Base-by-base conservation (phyloP, 768 basidiomycete genomes). In the Pleurotus tuber-regium region DNA sequence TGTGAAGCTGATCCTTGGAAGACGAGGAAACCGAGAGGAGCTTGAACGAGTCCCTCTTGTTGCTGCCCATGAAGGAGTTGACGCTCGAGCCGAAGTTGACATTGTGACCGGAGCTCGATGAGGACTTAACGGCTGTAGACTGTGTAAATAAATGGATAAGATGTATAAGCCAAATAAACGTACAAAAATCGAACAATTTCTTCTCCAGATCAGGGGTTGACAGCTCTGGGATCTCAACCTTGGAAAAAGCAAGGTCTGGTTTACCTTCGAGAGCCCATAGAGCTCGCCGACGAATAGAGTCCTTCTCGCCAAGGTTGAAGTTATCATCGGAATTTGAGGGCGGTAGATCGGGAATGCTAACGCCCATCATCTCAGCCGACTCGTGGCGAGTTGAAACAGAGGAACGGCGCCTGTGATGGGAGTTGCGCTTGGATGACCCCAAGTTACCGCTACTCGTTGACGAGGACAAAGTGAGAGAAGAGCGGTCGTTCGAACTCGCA, bases 331-430 rank as follows among this genome's bases (percentile, higher is more conserved):
- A 74, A 23, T 73, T 70, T 1, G 81, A 78, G 7, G 77, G 59
- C 4, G 83, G 81, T 21, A 90, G 75, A 54, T 84, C 82, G 10
- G 87, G 83, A 31, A 89, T 70, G 19, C 86, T 69, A 10, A 90
- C 79, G 23, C 91, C 90, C 89, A 96, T 94, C 62, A 96, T 73
- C 61, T 95, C 93, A 14, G 91, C 87, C 16, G 91, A 93, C 71
- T 96, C 93, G 57, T 78, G 80, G 54, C 92, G 85, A 33, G 92
- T 95, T 8, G 93, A 92, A 23, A 96, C 90, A 21, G 89, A 92
- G 1, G 92, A 92, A 35, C 83, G 82, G 42, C 93, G 89, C 11
- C 82, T 78, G 60, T 95, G 93, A 59, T 92, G 91, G 0, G 92
- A 94, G 53, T 79, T 79, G 57, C 84, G 86, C 60, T 84, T 86